These are phyloP conservation scores for Zygotorulaspora danielsina DNA, from an alignment of 805 yeast species.

Conservation along the genomic window DNA sequence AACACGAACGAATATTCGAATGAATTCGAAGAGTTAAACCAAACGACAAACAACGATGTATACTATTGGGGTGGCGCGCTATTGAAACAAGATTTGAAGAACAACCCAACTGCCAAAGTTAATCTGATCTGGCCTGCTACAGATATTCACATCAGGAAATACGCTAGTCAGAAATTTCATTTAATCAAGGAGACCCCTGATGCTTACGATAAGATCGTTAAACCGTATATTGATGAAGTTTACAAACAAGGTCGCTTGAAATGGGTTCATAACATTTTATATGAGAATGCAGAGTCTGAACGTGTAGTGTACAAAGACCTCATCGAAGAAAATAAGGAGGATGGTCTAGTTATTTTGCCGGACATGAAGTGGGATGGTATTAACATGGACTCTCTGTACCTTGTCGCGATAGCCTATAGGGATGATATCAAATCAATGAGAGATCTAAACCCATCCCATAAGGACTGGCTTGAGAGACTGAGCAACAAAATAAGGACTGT, in stretches of 20 bases:
- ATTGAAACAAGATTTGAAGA: conserved; percentile 44
- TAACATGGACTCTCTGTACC: conserved; percentile 63
- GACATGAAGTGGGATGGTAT: conserved; percentile 96
- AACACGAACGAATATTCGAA: conserved; percentile 23
- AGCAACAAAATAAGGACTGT: conserved; percentile 43
- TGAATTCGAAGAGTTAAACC: conserved; percentile 28
- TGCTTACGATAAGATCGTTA: conserved; percentile 54
- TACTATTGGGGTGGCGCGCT: conserved; percentile 74
- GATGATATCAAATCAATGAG: conserved; percentile 68
- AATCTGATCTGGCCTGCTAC: conserved; percentile 89
- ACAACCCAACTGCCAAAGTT: conserved; percentile 59
- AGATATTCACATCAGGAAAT: conserved; percentile 74
- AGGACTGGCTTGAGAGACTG: conserved; percentile 52
- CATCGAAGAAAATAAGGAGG: conserved; percentile 40
- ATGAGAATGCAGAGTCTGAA: conserved; percentile 80
- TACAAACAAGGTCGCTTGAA: conserved; percentile 64
- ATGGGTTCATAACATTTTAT: conserved; percentile 86
- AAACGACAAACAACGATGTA: conserved; percentile 70
- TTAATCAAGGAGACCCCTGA: conserved; percentile 78
- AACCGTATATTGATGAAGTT: conserved; percentile 74
- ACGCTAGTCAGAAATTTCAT: conserved; percentile 54
- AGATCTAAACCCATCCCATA: conserved; percentile 59
- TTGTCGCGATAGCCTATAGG: conserved; percentile 71
- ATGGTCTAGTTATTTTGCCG: conserved; percentile 75
- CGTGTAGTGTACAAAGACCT: conserved; percentile 63